Conservation (phyloP, 1,139 yeast species). For the Candida sojae region DNA sequence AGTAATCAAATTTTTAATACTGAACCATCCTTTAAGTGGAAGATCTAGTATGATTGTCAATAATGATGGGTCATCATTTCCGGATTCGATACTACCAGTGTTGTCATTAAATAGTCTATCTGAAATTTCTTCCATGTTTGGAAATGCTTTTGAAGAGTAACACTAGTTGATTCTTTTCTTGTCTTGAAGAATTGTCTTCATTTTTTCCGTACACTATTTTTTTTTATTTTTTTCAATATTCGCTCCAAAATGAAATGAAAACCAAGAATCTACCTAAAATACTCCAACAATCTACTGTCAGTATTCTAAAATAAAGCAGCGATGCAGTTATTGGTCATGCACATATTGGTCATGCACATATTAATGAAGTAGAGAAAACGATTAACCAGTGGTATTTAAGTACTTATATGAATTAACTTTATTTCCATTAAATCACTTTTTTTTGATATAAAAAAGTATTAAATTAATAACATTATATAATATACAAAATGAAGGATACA, state of each 20-base stretch:
- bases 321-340: too few species aligned
- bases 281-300: too few species aligned
- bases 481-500: conserved; percentile 3
- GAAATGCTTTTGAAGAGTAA: neutral
- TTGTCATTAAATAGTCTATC: conserved; percentile 62
- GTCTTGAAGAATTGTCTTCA: too few species aligned
- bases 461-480: conserved; percentile 2
- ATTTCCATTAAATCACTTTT: neutral
- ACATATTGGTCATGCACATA: too few species aligned
- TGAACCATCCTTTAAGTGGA: conserved; percentile 76
- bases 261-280: neutral
- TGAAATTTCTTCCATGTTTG: conserved; percentile 72
- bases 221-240: neutral
- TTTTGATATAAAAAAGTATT: conserved; percentile 1
- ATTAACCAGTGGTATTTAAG: neutral
- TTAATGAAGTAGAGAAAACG: too few species aligned
- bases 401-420: neutral
- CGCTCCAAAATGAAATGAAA: neutral
- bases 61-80: conserved; percentile 73
- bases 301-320: too few species aligned
- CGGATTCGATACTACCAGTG: conserved; percentile 25
- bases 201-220: too few species aligned
- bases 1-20: conserved; percentile 43
- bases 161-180: neutral
- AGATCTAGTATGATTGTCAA: conserved; percentile 79